Conservation (phyloP, 2,329 filamentous ascomycete genomes). For the Hypoxylon sp. region DNA sequence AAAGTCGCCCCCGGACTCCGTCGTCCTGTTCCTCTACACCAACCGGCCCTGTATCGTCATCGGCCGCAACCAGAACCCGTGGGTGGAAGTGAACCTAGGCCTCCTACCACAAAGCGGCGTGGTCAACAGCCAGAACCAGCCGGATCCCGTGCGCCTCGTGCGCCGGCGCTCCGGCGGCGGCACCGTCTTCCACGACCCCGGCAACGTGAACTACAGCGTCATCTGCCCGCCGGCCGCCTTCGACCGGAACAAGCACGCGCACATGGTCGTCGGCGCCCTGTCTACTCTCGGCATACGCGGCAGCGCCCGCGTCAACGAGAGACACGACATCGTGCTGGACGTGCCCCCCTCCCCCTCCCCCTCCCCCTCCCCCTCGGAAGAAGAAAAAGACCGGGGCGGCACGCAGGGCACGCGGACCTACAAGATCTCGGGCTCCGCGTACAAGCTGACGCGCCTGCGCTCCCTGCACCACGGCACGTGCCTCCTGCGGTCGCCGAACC, state of each 20-base stretch:
- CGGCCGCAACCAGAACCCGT: constrained; percentile 97
- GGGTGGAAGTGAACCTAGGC: constrained; percentile 86
- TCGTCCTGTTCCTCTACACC: constrained; percentile 86
- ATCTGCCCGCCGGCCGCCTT: constrained; percentile 83
- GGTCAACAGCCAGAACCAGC: constrained; percentile 24
- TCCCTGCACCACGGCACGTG: constrained; percentile 95
- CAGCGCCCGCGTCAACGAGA: constrained; percentile 78
- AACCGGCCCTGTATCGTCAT: constrained; percentile 91
- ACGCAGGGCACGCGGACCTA: constrained; percentile 57
- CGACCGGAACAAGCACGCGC: constrained; percentile 86
- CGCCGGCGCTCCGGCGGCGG: constrained; percentile 89
- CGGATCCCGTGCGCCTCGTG: constrained; percentile 71
- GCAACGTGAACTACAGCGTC: constrained; percentile 95
- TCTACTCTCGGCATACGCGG: constrained; percentile 65
- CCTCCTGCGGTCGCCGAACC: constrained; percentile 80
- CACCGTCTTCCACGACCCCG: constrained; percentile 91
- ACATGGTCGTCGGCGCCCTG: constrained; percentile 92
- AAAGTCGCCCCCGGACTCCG: constrained; percentile 76
- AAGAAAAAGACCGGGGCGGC: too few species aligned
- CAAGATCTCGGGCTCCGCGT: constrained; percentile 94
- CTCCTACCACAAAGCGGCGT: constrained; percentile 58
- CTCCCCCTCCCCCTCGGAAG: too few species aligned
- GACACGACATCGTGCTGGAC: constrained; percentile 85
- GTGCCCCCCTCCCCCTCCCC: constrained; percentile 15
- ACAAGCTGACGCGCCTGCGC: constrained; percentile 85